Evolutionary conservation across 1,284 basidiomycete genomes (phyloP), one percentile per base, ranked within the genome.

Genomic region (Ceratobasidium sp.): DNA sequence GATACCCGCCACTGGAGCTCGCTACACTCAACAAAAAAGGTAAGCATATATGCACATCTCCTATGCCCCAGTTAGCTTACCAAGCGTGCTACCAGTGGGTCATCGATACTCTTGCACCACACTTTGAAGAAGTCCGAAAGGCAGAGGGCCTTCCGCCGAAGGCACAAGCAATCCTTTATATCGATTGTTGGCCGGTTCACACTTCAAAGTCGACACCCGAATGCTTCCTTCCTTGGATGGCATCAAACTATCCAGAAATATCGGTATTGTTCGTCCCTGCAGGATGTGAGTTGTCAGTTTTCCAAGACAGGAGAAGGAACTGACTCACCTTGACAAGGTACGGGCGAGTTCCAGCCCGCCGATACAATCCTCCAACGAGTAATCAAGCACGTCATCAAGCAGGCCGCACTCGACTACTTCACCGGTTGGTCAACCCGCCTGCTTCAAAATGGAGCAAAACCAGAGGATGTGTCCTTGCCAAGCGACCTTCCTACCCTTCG

Each of bases 151-250:
- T 58, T 17, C 22, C 56, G 3, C 25, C 38, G 7, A 40, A 45
- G 5, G 7, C 56, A 13, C 40, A n/a, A 4, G 56, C 38, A 20
- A 45, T 58, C 38, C n/a, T 58, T 8, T 32, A 29, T 13, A 45
- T 58, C 12, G 42, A 58, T n/a, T n/a, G 22, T 29, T 58, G 56
- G 56, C 56, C 56, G n/a, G 31, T 45, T 15, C 56, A 58, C n/a
- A 56, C 38, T 2, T 5, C 56, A 45, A 58, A 58, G 29, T 43
- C 56, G 6, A 43, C 7, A 5, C 22, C 56, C 22, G 42, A 58
- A 5, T 45, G 56, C n/a, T 58, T 58, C 27, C 20, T 58, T 15
- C 56, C 56, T 2, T 58, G 56, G 56, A 58, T 58, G 42, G 15
- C 13, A 3, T 22, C 25, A 8, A 32, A 1, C 12, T n/a, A 45